Base-by-base conservation (phyloP, 1,284 basidiomycete genomes). In the Mycena citricolor region DNA sequence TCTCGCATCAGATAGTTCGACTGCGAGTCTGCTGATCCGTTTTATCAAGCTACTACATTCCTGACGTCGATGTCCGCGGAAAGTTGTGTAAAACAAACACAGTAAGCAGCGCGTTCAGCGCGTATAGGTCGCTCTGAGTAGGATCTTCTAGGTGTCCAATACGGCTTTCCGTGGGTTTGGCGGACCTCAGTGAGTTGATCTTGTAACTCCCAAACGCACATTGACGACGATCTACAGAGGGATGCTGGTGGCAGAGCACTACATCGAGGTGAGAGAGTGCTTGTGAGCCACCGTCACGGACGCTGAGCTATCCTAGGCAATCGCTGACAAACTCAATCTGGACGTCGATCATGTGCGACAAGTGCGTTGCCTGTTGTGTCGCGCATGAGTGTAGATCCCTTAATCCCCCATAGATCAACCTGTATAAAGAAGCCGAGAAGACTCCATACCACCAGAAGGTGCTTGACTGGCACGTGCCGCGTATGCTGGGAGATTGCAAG, bases 391-490 rank as follows among this genome's bases (percentile, higher is more conserved):
- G n/a, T n/a, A n/a, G 12, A 13, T 14, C 4, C 3, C 30, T 29
- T 8, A 20, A 29, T 10, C 16, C 24, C 1, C 14, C 17, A n/a
- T 19, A 54, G 51, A 54, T 54, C 13, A 54, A 54, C 33, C 20
- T 54, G 17, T 54, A 54, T 36, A 42, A 47, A 16, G 51, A 54
- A 39, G 51, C 44, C 1, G 44, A 54, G 42, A 54, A 54, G 37
- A 54, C 51, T 8, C 51, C 33, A 7, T 54, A 54, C 28, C 51
- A 54, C 21, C 51, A 54, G 29, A 54, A 47, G 24, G 51, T 54
- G 4, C 38, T 54, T 5, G 51, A 54, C 22, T 54, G 51, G 51
- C 51, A 54, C 34, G 48, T 54, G 0, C 51, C 51, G 17, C 44
- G 51, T 22, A 25, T 54, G 7, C 21, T 54, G 39, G 47, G 44